Conservation (phyloP, 1,284 basidiomycete species). For the Hemileia vastatrix region DNA sequence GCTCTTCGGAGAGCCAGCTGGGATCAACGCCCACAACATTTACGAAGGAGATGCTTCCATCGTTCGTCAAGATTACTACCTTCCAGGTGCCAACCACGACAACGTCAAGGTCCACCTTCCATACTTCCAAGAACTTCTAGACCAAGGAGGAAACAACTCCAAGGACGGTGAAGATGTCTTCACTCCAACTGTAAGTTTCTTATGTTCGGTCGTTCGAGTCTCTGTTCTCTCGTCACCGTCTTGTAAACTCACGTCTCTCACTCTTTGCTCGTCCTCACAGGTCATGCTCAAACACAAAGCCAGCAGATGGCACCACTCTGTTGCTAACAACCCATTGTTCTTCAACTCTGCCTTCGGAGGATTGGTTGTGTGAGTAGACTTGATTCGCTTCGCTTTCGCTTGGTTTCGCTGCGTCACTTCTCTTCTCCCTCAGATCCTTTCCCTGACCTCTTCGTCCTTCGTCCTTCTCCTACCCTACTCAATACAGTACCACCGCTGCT, state of each 20-base stretch:
- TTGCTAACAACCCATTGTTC: too few relatives aligned
- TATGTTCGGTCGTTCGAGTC: neutral
- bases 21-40: conserved; percentile 34
- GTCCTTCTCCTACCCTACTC: conserved; percentile 21
- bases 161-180: conserved; percentile 30
- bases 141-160: conserved; percentile 28
- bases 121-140: conserved; percentile 34
- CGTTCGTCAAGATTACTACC: conserved; percentile 32
- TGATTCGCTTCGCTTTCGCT: too few relatives aligned
- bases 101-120: conserved; percentile 25
- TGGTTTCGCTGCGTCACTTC: too few relatives aligned
- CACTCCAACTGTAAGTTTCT: conserved; percentile 10
- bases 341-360: too few relatives aligned
- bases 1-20: conserved; percentile 27
- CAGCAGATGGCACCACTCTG: too few relatives aligned
- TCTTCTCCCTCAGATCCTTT: neutral
- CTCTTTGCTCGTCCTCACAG: too few relatives aligned
- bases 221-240: neutral
- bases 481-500: conserved; percentile 31
- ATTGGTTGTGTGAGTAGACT: neutral
- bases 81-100: conserved; percentile 30
- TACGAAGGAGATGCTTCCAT: conserved; percentile 34
- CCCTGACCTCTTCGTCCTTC: neutral
- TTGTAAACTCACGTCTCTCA: too few relatives aligned
- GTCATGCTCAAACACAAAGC: too few relatives aligned